Conservation (phyloP, 73 alveolate species). For the Paramecium sonneborni region DNA sequence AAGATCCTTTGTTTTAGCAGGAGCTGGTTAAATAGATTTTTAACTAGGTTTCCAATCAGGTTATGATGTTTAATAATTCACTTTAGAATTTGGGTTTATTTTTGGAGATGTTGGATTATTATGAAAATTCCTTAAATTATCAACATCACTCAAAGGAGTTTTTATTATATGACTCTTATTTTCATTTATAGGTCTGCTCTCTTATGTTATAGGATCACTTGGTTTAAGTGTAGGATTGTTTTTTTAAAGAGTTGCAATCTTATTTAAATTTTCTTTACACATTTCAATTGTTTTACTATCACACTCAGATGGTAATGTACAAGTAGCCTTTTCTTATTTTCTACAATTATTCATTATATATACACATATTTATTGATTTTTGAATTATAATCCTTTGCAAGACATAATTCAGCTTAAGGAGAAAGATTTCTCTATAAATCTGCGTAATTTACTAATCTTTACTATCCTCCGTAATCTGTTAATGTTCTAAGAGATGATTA, state of each 20-base stretch:
- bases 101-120: not conserved
- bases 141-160: conserved; percentile 36
- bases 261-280: not conserved
- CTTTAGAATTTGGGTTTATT: not conserved
- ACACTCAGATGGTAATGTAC: not conserved
- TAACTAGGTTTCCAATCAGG: conserved; percentile 46
- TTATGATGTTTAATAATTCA: conserved; percentile 5
- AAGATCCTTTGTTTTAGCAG: not conserved
- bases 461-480: conserved; percentile 13
- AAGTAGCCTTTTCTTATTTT: not conserved
- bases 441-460: conserved; percentile 11
- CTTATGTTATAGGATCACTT: conserved; percentile 13
- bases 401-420: conserved; percentile 10
- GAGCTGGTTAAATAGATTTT: not conserved
- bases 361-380: conserved; percentile 20
- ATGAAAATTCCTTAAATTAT: not conserved
- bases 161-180: not conserved
- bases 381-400: conserved; percentile 28
- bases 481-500: not conserved
- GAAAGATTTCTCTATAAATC: not conserved
- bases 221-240: conserved; percentile 34
- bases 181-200: not conserved
- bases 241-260: not conserved
- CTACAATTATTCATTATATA: not conserved
- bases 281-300: not conserved